These are phyloP conservation scores for Plantago ovata DNA, from an alignment of 257 asterid species.

Conservation along the genomic window DNA sequence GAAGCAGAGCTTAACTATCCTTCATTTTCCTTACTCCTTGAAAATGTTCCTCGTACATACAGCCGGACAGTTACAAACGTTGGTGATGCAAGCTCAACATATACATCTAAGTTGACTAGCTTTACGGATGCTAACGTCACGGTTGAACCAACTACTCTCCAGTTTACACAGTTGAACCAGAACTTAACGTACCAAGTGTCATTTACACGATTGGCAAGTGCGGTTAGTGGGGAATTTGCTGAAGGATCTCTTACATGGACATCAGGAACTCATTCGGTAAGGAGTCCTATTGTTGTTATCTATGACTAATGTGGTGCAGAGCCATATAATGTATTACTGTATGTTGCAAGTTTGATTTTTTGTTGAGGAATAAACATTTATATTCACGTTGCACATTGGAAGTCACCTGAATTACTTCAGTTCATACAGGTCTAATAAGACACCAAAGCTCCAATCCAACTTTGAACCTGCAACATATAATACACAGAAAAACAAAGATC, in stretches of 20 bases:
- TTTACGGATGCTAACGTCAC: neutral
- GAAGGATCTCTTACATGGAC: slow-evolving; percentile 8
- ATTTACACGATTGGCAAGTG: neutral
- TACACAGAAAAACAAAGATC: no score
- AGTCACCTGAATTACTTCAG: no score
- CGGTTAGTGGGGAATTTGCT: neutral
- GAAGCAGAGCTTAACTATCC: slow-evolving; percentile 11
- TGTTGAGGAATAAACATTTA: no score
- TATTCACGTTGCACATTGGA: no score
- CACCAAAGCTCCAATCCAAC: no score
- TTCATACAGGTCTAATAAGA: no score
- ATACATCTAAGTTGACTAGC: neutral
- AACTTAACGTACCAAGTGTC: slow-evolving; percentile 10
- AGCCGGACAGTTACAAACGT: slow-evolving; percentile 14
- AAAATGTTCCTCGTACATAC: neutral
- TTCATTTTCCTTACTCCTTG: neutral
- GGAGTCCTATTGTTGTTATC: slow-evolving; percentile 2
- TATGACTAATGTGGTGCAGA: neutral
- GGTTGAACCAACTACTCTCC: neutral
- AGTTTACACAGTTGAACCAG: slow-evolving; percentile 1
- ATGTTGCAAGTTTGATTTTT: no score
- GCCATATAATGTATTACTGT: no score
- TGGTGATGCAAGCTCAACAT: slow-evolving; percentile 5
- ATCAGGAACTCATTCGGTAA: slow-evolving; percentile 1
- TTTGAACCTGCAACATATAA: no score